phyloP scores from a whole-genome alignment of 129 eudicot species.

The Mikania micrantha region DNA sequence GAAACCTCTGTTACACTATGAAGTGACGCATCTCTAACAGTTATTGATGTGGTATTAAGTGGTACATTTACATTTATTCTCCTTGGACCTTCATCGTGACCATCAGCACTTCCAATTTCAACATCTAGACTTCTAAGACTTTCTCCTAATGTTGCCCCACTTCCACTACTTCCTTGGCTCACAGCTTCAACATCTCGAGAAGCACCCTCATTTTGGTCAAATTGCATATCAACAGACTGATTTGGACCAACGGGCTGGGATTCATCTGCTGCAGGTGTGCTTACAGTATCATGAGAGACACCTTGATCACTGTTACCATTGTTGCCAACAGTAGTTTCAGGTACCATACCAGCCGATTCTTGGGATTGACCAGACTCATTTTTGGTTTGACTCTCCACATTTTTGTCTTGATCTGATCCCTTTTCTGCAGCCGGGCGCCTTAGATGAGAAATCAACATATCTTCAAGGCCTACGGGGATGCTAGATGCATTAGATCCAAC shows the following conservation, averaged over 20 bases:
- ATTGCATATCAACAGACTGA: constrained; percentile 75
- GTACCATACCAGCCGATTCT: constrained; percentile 39
- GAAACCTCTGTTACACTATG: constrained; percentile 82
- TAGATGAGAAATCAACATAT: constrained; percentile 68
- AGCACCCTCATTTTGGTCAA: constrained; percentile 66
- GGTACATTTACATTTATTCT: constrained; percentile 48
- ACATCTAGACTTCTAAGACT: constrained; percentile 96
- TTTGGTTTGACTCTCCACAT: constrained; percentile 41
- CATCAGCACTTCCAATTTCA: constrained; percentile 99
- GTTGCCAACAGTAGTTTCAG: constrained; percentile 40
- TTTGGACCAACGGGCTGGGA: constrained; percentile 38
- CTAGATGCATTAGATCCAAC: constrained; percentile 71
- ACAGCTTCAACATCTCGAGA: constrained; percentile 92
- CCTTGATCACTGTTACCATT: constrained; percentile 30
- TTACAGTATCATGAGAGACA: constrained; percentile 31
- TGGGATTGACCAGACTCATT: constrained; percentile 39
- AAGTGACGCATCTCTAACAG: constrained; percentile 65
- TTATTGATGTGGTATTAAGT: constrained; percentile 32
- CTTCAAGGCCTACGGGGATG: constrained; percentile 89
- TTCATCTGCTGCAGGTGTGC: constrained; percentile 27
- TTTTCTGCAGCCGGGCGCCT: constrained; percentile 59
- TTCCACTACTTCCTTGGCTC: constrained; percentile 93
- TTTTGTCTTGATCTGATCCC: constrained; percentile 40
- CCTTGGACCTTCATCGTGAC: constrained; percentile 90
- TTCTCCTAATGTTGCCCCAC: constrained; percentile 96